Conservation (phyloP, 1,284 basidiomycete genomes). For the Thelephora terrestris region DNA sequence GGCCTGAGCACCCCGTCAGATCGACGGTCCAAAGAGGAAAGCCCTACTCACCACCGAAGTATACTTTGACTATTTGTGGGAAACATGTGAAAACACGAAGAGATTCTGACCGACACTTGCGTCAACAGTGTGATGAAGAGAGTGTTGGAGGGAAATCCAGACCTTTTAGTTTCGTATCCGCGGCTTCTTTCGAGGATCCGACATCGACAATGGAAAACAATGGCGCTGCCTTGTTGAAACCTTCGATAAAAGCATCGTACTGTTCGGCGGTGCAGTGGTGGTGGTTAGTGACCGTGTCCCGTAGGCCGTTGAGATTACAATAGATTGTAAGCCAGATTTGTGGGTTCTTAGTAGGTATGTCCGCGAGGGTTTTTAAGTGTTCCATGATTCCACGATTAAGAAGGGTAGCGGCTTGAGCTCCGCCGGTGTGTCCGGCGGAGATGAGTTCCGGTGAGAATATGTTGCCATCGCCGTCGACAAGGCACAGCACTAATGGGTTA, state of each 20-base stretch:
- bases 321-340: slow-evolving; percentile 35
- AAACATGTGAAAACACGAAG: slow-evolving; percentile 35
- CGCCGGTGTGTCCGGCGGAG: slow-evolving; percentile 28
- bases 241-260: slow-evolving; percentile 35
- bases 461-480: slow-evolving; percentile 40
- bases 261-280: slow-evolving; percentile 27
- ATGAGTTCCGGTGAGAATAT: slow-evolving; percentile 34
- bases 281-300: slow-evolving; percentile 27
- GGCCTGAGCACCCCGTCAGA: neutral
- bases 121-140: neutral
- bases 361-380: slow-evolving; percentile 21
- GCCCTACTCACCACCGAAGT: slow-evolving; percentile 29
- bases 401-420: slow-evolving; percentile 32
- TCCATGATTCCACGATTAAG: slow-evolving; percentile 31
- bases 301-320: slow-evolving; percentile 34
- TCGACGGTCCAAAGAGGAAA: neutral
- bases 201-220: slow-evolving; percentile 44
- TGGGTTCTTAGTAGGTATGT: slow-evolving; percentile 11
- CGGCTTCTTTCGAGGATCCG: slow-evolving; percentile 45
- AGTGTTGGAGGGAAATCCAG: slow-evolving; percentile 2
- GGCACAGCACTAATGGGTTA: slow-evolving; percentile 29
- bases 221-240: slow-evolving; percentile 37
- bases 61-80: slow-evolving; percentile 33
- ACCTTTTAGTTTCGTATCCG: slow-evolving; percentile 48
- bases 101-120: slow-evolving; percentile 22